Evolutionary conservation across 768 basidiomycete genomes (phyloP).

Genomic region (Harrya chromipes): DNA sequence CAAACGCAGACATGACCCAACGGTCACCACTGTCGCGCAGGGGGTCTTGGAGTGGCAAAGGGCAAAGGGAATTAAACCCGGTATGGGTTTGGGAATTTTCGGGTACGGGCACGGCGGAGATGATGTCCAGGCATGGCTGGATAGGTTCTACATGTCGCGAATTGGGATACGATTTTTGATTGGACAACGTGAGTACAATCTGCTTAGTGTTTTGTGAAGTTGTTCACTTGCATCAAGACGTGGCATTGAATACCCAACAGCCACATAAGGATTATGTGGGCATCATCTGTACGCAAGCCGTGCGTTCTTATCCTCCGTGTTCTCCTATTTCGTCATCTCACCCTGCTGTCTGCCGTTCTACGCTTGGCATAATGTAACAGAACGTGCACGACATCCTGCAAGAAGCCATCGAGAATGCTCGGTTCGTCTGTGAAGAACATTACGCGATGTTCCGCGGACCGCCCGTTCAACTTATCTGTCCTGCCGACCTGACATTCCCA

Average conservation of each 20-base stretch:
- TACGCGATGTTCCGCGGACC: constrained; percentile 95
- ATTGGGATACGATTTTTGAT: constrained; percentile 97
- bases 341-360: background rate
- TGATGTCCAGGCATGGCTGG: constrained; percentile 93
- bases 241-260: constrained; percentile 90
- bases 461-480: constrained; percentile 95
- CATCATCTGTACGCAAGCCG: constrained; percentile 92
- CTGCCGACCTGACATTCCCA: constrained; percentile 77
- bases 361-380: constrained; percentile 31
- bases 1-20: constrained; percentile 95
- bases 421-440: constrained; percentile 93
- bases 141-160: constrained; percentile 94
- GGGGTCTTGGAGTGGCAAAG: constrained; percentile 97
- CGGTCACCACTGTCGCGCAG: constrained; percentile 95
- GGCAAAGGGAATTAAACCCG: constrained; percentile 30
- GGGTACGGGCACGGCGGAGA: constrained; percentile 63
- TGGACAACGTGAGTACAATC: constrained; percentile 73
- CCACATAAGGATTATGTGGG: constrained; percentile 92
- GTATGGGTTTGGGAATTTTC: constrained; percentile 27
- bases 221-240: constrained; percentile 50
- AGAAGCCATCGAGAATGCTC: constrained; percentile 97
- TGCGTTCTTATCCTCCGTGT: constrained; percentile 36
- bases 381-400: constrained; percentile 97
- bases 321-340: background rate
- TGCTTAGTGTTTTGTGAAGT: background rate